Conservation (phyloP, 106 monocot genomes). For the Allium cepa region DNA sequence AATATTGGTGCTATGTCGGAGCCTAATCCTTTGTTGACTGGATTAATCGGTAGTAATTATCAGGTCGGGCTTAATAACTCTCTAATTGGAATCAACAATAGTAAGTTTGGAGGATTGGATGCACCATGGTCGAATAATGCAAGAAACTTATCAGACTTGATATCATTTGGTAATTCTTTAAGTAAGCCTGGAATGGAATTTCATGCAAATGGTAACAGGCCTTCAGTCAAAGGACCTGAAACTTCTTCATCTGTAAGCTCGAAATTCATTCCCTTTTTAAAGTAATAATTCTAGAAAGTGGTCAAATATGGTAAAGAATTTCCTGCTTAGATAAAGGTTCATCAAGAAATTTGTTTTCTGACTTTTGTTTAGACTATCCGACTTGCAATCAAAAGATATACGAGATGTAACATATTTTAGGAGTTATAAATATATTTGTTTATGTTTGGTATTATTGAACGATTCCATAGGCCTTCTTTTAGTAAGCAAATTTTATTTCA, state of each 20-base stretch:
- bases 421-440: too few relatives aligned
- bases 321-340: too few relatives aligned
- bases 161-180: conserved; percentile 16
- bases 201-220: not conserved
- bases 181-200: conserved; percentile 6
- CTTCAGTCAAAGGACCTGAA: not conserved
- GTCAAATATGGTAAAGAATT: too few relatives aligned
- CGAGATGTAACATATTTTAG: too few relatives aligned
- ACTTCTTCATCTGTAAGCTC: conserved; percentile 21
- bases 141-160: conserved; percentile 34
- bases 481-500: not conserved
- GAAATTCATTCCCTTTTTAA: not conserved
- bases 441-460: too few relatives aligned
- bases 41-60: not conserved
- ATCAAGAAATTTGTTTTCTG: too few relatives aligned
- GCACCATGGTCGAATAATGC: not conserved
- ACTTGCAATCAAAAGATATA: too few relatives aligned
- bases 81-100: not conserved
- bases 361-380: too few relatives aligned
- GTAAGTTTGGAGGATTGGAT: not conserved
- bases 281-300: too few relatives aligned
- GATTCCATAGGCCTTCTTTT: too few relatives aligned
- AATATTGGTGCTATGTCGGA: too few relatives aligned
- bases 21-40: not conserved
- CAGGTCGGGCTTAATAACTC: conserved; percentile 12